phyloP scores from a whole-genome alignment of 208 protist species.

The Acanthamoeba lugdunensis region DNA sequence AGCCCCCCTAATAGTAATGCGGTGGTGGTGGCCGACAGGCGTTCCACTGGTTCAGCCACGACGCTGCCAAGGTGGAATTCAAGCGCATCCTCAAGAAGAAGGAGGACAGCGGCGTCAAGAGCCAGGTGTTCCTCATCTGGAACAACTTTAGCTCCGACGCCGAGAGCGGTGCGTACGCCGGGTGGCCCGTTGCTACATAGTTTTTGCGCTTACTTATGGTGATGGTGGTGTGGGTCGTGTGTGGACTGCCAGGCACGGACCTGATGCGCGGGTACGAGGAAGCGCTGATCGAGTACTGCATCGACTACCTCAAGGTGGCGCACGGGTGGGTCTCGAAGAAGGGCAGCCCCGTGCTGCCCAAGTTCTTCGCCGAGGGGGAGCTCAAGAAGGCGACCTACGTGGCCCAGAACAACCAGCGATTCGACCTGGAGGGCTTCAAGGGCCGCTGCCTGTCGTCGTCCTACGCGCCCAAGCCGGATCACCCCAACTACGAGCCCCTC shows the following conservation, averaged over 20 bases:
- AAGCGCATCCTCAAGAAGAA: slow-evolving; percentile 41
- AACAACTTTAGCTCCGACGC: slow-evolving; percentile 30
- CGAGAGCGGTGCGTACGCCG: background rate
- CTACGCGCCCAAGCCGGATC: background rate
- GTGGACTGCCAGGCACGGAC: background rate
- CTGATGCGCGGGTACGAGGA: slow-evolving; percentile 18
- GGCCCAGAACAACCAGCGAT: slow-evolving; percentile 15
- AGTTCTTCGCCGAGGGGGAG: background rate
- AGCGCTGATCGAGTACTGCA: slow-evolving; percentile 12
- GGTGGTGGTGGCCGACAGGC: background rate
- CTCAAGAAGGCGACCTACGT: background rate
- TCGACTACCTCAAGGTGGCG: slow-evolving; percentile 44
- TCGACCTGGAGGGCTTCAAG: slow-evolving; percentile 29
- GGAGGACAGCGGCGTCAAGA: slow-evolving; percentile 25
- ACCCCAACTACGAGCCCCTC: slow-evolving; percentile 44
- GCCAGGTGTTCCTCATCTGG: slow-evolving; percentile 29
- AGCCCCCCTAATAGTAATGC: background rate
- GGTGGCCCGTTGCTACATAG: too few species aligned
- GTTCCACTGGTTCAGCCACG: slow-evolving; percentile 44
- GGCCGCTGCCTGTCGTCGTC: slow-evolving; percentile 26
- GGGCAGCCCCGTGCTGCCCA: slow-evolving; percentile 22
- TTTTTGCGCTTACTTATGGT: background rate
- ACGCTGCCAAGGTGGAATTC: slow-evolving; percentile 25
- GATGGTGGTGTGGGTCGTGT: background rate
- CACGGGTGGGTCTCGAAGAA: slow-evolving; percentile 40